phyloP scores from a whole-genome alignment of 2,329 filamentous ascomycete genomes.

The Atkinsonella texensis region DNA sequence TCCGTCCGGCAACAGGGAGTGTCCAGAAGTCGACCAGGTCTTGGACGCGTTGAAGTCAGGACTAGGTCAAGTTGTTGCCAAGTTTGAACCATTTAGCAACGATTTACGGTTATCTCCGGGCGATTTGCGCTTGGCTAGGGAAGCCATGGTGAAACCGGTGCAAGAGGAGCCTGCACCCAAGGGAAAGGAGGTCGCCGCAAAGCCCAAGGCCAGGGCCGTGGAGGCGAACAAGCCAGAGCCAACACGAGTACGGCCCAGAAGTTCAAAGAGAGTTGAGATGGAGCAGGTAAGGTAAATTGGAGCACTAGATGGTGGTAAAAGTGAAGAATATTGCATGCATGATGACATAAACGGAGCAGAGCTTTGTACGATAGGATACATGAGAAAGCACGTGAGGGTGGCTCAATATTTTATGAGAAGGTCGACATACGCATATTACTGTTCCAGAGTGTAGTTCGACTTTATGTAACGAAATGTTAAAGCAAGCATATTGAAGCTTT shows the following conservation, averaged over 20 bases:
- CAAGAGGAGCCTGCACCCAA: constrained; percentile 7
- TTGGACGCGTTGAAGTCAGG: constrained; percentile 51
- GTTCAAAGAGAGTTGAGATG: constrained; percentile 16
- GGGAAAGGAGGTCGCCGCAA: constrained; percentile 17
- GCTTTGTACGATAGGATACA: too few species aligned
- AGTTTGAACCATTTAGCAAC: constrained; percentile 63
- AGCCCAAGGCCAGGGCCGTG: constrained; percentile 10
- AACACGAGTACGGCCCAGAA: constrained; percentile 11
- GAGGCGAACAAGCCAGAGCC: constrained; percentile 13
- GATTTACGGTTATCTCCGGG: constrained; percentile 57
- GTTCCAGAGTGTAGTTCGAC: too few species aligned
- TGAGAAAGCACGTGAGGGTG: too few species aligned
- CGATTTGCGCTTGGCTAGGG: constrained; percentile 64
- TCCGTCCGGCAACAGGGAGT: constrained; percentile 40
- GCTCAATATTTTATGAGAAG: too few species aligned
- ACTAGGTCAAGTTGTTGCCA: constrained; percentile 51
- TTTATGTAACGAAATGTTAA: too few species aligned
- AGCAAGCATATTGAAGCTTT: too few species aligned
- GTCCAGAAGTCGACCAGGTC: constrained; percentile 60
- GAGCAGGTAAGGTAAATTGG: constrained; percentile 13
- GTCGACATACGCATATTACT: too few species aligned
- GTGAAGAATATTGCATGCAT: too few species aligned
- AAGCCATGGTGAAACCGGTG: constrained; percentile 35
- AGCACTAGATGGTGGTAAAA: too few species aligned
- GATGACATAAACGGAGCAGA: too few species aligned